phyloP scores from a whole-genome alignment of 1,284 basidiomycete genomes.

The Volvariella surrecta region DNA sequence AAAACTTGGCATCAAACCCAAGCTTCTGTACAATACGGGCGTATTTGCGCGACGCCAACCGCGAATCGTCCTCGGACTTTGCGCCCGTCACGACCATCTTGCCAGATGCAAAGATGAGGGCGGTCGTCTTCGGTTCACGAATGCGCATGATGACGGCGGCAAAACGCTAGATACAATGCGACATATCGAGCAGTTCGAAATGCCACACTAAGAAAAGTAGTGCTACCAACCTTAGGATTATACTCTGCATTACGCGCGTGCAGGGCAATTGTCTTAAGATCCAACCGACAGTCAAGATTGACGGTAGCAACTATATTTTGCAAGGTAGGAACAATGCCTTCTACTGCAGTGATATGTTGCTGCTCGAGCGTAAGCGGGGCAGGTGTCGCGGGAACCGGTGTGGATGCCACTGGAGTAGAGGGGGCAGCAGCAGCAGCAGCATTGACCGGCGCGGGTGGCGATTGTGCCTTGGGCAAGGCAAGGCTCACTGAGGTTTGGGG shows the following conservation, averaged over 20 bases:
- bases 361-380: slow-evolving; percentile 75
- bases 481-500: slow-evolving; percentile 24
- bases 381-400: slow-evolving; percentile 46
- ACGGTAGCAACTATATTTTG: slow-evolving; percentile 99
- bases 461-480: slow-evolving; percentile 30
- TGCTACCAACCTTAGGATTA: slow-evolving; percentile 93
- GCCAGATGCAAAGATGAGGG: slow-evolving; percentile 98
- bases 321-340: slow-evolving; percentile 90
- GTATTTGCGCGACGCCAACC: slow-evolving; percentile 96
- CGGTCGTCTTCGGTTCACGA: slow-evolving; percentile 98
- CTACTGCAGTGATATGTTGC: slow-evolving; percentile 88
- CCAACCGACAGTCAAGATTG: slow-evolving; percentile 94
- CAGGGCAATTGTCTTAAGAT: slow-evolving; percentile 97
- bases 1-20: slow-evolving; percentile 98
- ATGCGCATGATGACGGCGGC: slow-evolving; percentile 99
- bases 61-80: slow-evolving; percentile 97
- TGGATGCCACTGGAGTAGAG: slow-evolving; percentile 37
- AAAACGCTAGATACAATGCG: slow-evolving; percentile 81
- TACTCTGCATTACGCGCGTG: slow-evolving; percentile 99
- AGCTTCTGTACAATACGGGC: slow-evolving; percentile 99
- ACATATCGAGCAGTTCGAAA: slow-evolving; percentile 53
- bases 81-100: slow-evolving; percentile 99
- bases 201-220: slow-evolving; percentile 34
- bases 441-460: slow-evolving; percentile 14
- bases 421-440: slow-evolving; percentile 33